Evolutionary conservation across 768 basidiomycete genomes (phyloP), one percentile per base, ranked within the genome.

Genomic region (Dioszegia aurantiaca): DNA sequence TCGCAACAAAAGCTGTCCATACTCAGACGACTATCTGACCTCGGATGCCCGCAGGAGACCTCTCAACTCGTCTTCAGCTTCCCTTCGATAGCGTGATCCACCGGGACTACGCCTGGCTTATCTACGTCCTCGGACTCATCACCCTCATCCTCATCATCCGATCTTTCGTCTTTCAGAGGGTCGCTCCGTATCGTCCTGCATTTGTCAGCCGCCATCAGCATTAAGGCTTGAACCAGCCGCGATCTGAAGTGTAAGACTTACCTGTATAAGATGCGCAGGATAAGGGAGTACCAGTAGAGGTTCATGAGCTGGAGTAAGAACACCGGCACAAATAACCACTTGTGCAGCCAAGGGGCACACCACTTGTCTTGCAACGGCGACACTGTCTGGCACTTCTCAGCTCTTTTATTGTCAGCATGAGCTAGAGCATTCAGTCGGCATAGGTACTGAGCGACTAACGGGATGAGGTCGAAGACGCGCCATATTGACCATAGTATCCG

Each of bases 271-370:
- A 94, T 87, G 54, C 90, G 85, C 73, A 83, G 77, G 75, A 97
- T 91, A 26, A 91, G 80, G 77, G 81, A 85, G 76, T 88, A 93
- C 93, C 93, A 97, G 81, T 95, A 95, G 23, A 94, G 59, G 72
- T 97, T 97, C 67, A 99, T 80, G 40, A 83, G 65, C 74, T 92
- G 90, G 16, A 99, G 80, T 0, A 90, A 77, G 4, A 84, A 61
- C 55, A 98, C 78, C 0, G 91, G 87, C 0, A 77, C 60, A 65
- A 93, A 89, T 46, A 94, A 83, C 64, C 10, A 26, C 30, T 33
- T 30, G 9, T 54, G 70, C 3, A 26, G 77, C 79, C 90, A 97
- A 69, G 77, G 70, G 1, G 77, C 80, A 62, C 94, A 77, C 80
- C 86, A 92, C 6, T 80, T 82, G 2, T 90, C 91, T 16, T 82